Base-by-base conservation (phyloP, 331 rosid species). In the Malus hybrid region DNA sequence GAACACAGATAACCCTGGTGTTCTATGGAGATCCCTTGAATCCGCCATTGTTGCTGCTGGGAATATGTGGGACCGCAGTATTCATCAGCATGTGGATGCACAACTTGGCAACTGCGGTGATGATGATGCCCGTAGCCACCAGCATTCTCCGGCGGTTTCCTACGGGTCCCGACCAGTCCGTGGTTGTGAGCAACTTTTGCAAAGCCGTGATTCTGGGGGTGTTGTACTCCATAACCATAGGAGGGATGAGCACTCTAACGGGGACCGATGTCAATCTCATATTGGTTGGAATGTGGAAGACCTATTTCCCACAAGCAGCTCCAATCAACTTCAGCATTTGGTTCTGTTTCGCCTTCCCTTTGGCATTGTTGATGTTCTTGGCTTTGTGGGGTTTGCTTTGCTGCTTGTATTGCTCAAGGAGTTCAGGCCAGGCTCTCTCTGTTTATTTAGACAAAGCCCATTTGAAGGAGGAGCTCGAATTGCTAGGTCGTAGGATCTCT, bases 21-120 rank as follows among this genome's bases (percentile, higher is more conserved):
- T 93, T 93, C 63, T 91, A 93, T 10, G 97, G 97, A 8, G 93
- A 91, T 7, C 93, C 96, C 1, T 28, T 93, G 67, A 91, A 84
- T 65, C 96, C 92, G 18, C 73, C 96, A 6, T 33, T 91, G 11
- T 62, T 93, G 0, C 71, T 93, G 5, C 73, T 93, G 39, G 98
- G 97, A 42, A 77, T 89, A 20, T 85, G 96, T 11, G 96, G 81
- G 39, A 89, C 90, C 29, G 48, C 96, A 69, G 87, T 89, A 42
- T 93, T 91, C 63, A 84, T 93, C 3, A 91, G 98, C 88, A 93
- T 93, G 97, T 93, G 98, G 98, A 78, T 93, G 81, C 98, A 90
- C 93, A 89, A 93, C 81, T 88, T 85, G 80, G 96, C 98, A 5
- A 77, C 93, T 0, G 87, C 97, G 14, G 89, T 89, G 78, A 77